A percentile compares a stretch with the other conserved stretches of the same genome.
These are phyloP conservation scores for Casaregolazyma lundiana DNA, from an alignment of 1,139 yeast species.

Conservation along the genomic window DNA sequence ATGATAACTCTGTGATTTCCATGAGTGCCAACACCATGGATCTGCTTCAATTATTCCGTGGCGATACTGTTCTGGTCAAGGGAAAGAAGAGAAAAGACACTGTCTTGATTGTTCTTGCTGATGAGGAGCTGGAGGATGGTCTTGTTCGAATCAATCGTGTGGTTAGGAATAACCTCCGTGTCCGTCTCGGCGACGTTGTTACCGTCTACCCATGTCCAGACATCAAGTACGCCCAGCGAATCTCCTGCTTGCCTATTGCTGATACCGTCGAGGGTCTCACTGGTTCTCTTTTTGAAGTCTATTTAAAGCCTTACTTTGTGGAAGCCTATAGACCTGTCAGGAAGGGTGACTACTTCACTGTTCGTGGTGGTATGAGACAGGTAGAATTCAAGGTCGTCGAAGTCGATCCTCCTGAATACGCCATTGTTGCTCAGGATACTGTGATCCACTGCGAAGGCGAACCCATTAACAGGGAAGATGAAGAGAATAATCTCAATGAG, in stretches of 20 bases:
- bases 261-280: slow-evolving; percentile 98
- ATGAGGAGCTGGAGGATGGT: slow-evolving; percentile 96
- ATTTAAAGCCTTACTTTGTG: slow-evolving; percentile 94
- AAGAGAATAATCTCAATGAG: slow-evolving; percentile 90
- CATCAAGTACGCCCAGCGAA: slow-evolving; percentile 77
- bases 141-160: slow-evolving; percentile 92
- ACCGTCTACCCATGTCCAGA: slow-evolving; percentile 96
- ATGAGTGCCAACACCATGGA: slow-evolving; percentile 97
- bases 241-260: slow-evolving; percentile 94
- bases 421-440: slow-evolving; percentile 98
- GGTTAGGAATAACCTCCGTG: slow-evolving; percentile 90
- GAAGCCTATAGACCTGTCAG: slow-evolving; percentile 99
- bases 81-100: slow-evolving; percentile 99
- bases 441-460: slow-evolving; percentile 98
- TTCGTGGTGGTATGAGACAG: slow-evolving; percentile 98
- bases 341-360: slow-evolving; percentile 94
- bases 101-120: slow-evolving; percentile 92
- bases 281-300: slow-evolving; percentile 95
- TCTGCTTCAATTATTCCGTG: slow-evolving; percentile 87
- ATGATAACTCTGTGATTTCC: slow-evolving; percentile 93
- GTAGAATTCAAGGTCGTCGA: slow-evolving; percentile 98
- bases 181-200: slow-evolving; percentile 88
- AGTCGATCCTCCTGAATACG: slow-evolving; percentile 95
- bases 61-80: slow-evolving; percentile 94
- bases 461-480: slow-evolving; percentile 98